phyloP scores from a whole-genome alignment of 2,329 filamentous ascomycete species.

The Stachybotrys chlorohalonatus region DNA sequence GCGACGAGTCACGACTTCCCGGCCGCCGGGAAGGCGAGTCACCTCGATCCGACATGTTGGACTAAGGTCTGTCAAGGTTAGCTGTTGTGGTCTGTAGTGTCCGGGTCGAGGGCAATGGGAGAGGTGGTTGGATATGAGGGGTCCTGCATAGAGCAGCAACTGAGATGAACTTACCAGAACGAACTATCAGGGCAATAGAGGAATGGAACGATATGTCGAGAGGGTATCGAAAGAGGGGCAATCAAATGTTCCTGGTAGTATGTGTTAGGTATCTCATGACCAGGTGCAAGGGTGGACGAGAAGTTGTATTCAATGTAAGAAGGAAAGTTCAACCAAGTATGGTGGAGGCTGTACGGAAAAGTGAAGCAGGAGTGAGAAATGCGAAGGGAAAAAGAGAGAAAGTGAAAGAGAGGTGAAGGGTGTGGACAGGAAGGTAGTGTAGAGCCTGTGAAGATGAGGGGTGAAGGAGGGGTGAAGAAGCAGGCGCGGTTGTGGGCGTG shows the following conservation, averaged over 20 bases:
- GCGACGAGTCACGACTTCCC: conserved; percentile 7
- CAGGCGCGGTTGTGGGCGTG: too few species aligned
- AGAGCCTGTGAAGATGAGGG: background rate
- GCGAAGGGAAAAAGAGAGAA: background rate
- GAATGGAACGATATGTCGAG: too few species aligned
- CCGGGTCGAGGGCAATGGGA: conserved; percentile 3
- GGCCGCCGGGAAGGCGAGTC: conserved; percentile 8
- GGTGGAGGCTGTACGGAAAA: background rate
- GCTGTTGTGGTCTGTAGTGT: background rate
- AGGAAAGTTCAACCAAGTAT: background rate
- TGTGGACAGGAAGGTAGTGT: too few species aligned
- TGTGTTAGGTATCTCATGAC: too few species aligned
- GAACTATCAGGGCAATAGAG: too few species aligned
- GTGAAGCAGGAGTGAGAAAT: background rate
- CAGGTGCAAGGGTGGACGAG: too few species aligned
- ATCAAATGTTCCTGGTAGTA: too few species aligned
- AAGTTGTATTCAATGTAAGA: background rate
- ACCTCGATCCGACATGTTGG: conserved; percentile 23
- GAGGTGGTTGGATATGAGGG: background rate
- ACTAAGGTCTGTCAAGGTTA: background rate
- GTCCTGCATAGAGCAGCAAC: too few species aligned
- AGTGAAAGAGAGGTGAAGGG: background rate
- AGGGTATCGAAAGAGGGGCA: too few species aligned
- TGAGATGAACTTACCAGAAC: too few species aligned
- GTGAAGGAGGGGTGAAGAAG: background rate